Evolutionary conservation across 2,329 filamentous ascomycete species (phyloP).

Genomic region (Fusarium devonianum): DNA sequence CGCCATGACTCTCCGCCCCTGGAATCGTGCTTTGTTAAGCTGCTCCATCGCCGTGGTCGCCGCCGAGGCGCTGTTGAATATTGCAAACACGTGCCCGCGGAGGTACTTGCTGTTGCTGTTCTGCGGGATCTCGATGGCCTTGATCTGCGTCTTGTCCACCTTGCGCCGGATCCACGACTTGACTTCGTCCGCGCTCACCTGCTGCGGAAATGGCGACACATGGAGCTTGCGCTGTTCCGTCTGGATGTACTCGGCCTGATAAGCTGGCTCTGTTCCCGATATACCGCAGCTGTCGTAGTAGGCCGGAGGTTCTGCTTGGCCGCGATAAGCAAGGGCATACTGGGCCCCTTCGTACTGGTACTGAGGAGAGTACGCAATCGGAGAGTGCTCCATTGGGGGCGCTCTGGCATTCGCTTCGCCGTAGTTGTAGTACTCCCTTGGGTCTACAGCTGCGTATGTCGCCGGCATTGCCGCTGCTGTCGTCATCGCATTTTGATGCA

Average conservation of each 20-base stretch:
- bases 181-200: conserved; percentile 35
- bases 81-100: conserved; percentile 40
- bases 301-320: conserved; percentile 4
- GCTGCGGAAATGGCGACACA: conserved; percentile 39
- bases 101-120: conserved; percentile 33
- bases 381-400: conserved; percentile 4
- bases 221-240: conserved; percentile 37
- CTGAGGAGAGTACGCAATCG: conserved; percentile 14
- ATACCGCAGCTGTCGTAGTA: conserved; percentile 9
- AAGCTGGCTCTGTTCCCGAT: background rate
- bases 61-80: conserved; percentile 32
- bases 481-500: conserved; percentile 5
- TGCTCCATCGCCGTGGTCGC: conserved; percentile 37
- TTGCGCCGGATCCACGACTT: conserved; percentile 41
- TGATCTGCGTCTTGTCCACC: conserved; percentile 35
- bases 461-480: background rate
- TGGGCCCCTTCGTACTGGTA: conserved; percentile 23
- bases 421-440: conserved; percentile 18
- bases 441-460: conserved; percentile 10
- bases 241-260: conserved; percentile 10
- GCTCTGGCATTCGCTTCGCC: background rate
- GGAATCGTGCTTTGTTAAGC: conserved; percentile 40
- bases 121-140: conserved; percentile 39
- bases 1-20: conserved; percentile 36
- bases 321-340: conserved; percentile 28